phyloP scores from a whole-genome alignment of 257 asterid genomes.

The Nicotiana obtusifolia region DNA sequence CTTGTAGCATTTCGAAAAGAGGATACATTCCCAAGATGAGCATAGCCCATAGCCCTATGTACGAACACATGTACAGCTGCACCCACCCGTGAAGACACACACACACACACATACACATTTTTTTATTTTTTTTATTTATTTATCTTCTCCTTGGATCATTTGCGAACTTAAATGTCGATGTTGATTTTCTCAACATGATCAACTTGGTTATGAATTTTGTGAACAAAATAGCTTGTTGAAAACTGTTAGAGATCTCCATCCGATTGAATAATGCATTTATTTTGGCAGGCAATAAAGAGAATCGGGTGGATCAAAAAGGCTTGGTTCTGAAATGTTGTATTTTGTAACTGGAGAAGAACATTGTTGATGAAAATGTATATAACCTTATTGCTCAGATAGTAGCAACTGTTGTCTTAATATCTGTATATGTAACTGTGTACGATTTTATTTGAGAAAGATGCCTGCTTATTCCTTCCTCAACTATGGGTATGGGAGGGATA shows the following conservation, averaged over 20 bases:
- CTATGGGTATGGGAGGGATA: not conserved
- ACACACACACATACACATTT: not conserved
- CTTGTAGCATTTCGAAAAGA: too few species aligned
- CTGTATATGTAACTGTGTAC: not conserved
- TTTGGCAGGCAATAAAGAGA: conserved; percentile 62
- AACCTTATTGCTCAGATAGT: not conserved
- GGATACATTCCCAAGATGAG: too few species aligned
- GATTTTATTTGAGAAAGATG: too few species aligned
- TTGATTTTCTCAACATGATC: not conserved
- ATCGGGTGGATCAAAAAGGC: conserved; percentile 70
- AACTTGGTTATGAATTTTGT: not conserved
- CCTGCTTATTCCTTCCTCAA: not conserved
- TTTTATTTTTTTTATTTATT: not conserved
- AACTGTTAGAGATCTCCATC: not conserved
- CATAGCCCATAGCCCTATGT: too few species aligned
- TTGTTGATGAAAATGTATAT: conserved; percentile 21
- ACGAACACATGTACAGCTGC: too few species aligned
- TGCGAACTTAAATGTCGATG: not conserved
- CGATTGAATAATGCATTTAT: not conserved
- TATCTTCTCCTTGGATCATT: not conserved
- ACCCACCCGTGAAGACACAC: too few species aligned
- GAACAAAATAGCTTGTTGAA: not conserved
- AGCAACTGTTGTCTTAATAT: not conserved
- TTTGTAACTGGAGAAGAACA: conserved; percentile 27
- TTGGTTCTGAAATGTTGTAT: conserved; percentile 61